Base-by-base conservation (phyloP, 1,139 yeast species). In the Diutina sp. region DNA sequence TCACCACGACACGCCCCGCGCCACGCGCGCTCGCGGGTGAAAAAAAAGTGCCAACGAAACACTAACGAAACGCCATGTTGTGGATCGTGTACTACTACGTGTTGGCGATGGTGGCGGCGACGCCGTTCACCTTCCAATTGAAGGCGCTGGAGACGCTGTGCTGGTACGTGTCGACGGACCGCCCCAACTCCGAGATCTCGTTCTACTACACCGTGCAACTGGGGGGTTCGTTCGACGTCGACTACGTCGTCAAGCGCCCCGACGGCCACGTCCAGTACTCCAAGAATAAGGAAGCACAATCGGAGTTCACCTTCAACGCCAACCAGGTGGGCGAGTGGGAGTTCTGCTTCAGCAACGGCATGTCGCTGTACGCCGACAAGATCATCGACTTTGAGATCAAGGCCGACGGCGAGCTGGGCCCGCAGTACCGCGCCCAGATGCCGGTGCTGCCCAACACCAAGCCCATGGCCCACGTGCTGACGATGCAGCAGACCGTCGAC, bases 171-270 rank as follows among this genome's bases (percentile, higher is more conserved):
- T 81, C 85, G 68, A 88, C 93, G 56, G 81, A 82, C 56, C 75
- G 79, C 59, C 80, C 82, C 12, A 78, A 80, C 62, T 78, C 90
- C 58, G 79, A 79, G 59, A 78, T 93, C 58, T 85, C 87, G 38
- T 91, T 86, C 68, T 88, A 90, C 68, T 93, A 90, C 76, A 90
- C 97, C 18, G 97, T 93, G 56, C 97, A 90, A 70, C 79, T 87
- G 46, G 97, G 98, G 58, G 96, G 95, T 8, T 74, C 87, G 30
- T 89, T 89, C 66, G 96, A 89, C 67, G 83, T 93, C 58, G 93
- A 90, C 69, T 90, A 88, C 69, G 73, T 80, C 46, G 79, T 93
- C 61, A 82, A 75, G 63, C 84, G 82, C 29, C 97, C 98, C 14
- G 75, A 78, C 56, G 84, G 83, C 30, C 78, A 77, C 56, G 72